These are phyloP conservation scores for Selaginella moellendorffii DNA, from an alignment of 75 land plant genomes.

Conservation along the genomic window DNA sequence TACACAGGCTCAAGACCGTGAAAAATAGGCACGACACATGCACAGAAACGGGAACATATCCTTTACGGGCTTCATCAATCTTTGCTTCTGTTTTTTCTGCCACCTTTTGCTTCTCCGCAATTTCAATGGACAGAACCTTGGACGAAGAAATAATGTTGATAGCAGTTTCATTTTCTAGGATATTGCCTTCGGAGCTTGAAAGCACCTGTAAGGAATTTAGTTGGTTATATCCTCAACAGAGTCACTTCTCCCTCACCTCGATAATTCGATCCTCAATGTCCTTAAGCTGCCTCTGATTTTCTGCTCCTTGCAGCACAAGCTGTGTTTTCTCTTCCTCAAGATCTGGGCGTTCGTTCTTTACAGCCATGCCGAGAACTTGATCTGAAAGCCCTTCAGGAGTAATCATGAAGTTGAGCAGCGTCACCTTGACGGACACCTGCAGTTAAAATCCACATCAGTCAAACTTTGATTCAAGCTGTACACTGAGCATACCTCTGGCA, in stretches of 20 bases:
- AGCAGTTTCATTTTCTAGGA: constrained; percentile 29
- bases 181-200: constrained; percentile 29
- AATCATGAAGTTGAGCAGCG: constrained; percentile 28
- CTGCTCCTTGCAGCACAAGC: constrained; percentile 30
- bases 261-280: constrained; percentile 31
- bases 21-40: constrained; percentile 28
- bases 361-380: constrained; percentile 29
- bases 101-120: constrained; percentile 27
- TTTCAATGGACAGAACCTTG: constrained; percentile 24
- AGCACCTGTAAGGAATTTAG: constrained; percentile 16
- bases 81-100: constrained; percentile 30
- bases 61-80: constrained; percentile 30
- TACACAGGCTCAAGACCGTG: constrained; percentile 18
- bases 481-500: constrained; percentile 24
- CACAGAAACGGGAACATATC: constrained; percentile 25
- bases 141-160: constrained; percentile 31
- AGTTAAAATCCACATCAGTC: background rate
- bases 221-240: background rate
- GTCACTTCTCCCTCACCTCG: constrained; percentile 9
- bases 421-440: constrained; percentile 31
- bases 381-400: constrained; percentile 30
- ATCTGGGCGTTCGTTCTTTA: constrained; percentile 32
- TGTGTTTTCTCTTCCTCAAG: constrained; percentile 33
- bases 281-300: constrained; percentile 29
- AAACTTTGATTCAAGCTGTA: background rate